A percentile compares a stretch with the other conserved stretches of the same genome.
Conservation (phyloP, 2,329 filamentous ascomycete genomes). For the Paraconiothyrium sp. region DNA sequence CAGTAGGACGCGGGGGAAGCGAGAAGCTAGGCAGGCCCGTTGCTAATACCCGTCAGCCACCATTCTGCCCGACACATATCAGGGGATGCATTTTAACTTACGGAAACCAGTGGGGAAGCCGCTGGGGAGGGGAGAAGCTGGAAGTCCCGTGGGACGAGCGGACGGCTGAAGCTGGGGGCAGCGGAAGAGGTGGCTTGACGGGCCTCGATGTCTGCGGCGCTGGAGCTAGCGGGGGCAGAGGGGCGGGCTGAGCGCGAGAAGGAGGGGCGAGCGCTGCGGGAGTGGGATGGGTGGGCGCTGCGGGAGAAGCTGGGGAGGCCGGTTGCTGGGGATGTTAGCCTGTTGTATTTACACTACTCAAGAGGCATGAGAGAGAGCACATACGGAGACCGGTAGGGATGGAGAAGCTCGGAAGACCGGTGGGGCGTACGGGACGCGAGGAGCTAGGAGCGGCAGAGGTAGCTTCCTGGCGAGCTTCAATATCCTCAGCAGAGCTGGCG, state of each 20-base stretch:
- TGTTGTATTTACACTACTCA: no score
- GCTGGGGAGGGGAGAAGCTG: no score
- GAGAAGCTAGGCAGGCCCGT: background rate
- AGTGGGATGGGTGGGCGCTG: background rate
- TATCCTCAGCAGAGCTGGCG: background rate
- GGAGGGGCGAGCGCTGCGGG: background rate
- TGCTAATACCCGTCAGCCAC: background rate
- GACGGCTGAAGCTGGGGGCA: background rate
- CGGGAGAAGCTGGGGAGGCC: constrained; percentile 4
- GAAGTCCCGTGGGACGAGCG: background rate
- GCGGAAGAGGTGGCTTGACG: background rate
- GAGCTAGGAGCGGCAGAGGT: background rate
- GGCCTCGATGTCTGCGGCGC: background rate
- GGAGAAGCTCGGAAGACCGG: background rate
- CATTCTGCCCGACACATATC: no score
- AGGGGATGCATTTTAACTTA: background rate
- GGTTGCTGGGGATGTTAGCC: constrained; percentile 2
- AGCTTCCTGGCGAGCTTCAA: background rate
- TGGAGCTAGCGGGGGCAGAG: background rate
- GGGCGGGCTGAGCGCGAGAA: constrained; percentile 1
- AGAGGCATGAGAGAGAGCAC: background rate
- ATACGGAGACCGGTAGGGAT: background rate
- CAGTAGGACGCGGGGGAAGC: background rate
- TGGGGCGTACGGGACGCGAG: background rate
- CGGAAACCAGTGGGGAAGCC: background rate